Evolutionary conservation across 495 filamentous ascomycete genomes (phyloP).

Genomic region (Staphylotrichum tortipilum): DNA sequence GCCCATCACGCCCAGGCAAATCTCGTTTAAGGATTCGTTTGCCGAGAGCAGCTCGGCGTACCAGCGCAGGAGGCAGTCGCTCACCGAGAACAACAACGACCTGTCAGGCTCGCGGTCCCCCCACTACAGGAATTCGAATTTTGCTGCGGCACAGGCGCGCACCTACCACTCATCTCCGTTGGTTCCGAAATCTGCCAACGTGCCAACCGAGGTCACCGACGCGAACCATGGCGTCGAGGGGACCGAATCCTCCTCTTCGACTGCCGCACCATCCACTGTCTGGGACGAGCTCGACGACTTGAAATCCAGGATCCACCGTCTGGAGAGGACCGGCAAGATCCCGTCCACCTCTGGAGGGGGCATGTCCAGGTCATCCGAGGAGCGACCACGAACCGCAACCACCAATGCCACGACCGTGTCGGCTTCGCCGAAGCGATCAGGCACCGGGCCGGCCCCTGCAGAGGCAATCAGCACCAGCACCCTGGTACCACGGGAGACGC

Average conservation of each 20-base stretch:
- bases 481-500: slow-evolving; percentile 40
- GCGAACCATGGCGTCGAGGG: slow-evolving; percentile 40
- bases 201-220: slow-evolving; percentile 28
- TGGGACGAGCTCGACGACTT: slow-evolving; percentile 98
- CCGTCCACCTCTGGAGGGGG: slow-evolving; percentile 60
- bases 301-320: slow-evolving; percentile 82
- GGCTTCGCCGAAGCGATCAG: slow-evolving; percentile 67
- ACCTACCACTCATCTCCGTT: slow-evolving; percentile 50
- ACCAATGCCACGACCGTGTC: slow-evolving; percentile 92
- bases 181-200: slow-evolving; percentile 38
- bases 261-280: slow-evolving; percentile 80
- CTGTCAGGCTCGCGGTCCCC: slow-evolving; percentile 28
- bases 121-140: slow-evolving; percentile 45
- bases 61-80: slow-evolving; percentile 27
- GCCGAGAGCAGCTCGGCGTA: slow-evolving; percentile 39
- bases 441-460: slow-evolving; percentile 31
- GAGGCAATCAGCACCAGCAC: slow-evolving; percentile 22
- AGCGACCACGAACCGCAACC: slow-evolving; percentile 81
- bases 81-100: slow-evolving; percentile 29
- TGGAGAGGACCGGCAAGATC: slow-evolving; percentile 85
- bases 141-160: slow-evolving; percentile 47
- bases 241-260: slow-evolving; percentile 77
- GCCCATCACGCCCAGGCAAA: slow-evolving; percentile 35
- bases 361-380: slow-evolving; percentile 55
- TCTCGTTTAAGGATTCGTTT: slow-evolving; percentile 33